Conservation (phyloP, 768 basidiomycete genomes). For the Kwoniella bestiolae region DNA sequence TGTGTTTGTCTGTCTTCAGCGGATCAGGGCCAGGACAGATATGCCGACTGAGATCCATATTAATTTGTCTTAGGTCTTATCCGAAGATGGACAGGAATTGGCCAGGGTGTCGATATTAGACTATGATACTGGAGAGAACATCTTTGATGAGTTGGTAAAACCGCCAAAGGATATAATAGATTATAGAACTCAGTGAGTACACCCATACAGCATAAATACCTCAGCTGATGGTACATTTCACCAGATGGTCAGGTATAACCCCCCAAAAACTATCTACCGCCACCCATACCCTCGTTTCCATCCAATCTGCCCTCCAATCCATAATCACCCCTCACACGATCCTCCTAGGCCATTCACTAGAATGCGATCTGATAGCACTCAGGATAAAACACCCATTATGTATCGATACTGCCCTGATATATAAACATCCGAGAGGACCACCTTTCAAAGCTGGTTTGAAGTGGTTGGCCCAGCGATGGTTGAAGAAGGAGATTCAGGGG, state of each 20-base stretch:
- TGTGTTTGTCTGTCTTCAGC: too few species aligned
- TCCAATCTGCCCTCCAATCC: slow-evolving; percentile 65
- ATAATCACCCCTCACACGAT: slow-evolving; percentile 64
- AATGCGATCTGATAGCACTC: slow-evolving; percentile 88
- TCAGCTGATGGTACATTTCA: neutral
- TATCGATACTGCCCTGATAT: slow-evolving; percentile 88
- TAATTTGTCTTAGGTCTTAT: slow-evolving; percentile 73
- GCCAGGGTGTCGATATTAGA: slow-evolving; percentile 85
- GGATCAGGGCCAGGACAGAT: too few species aligned
- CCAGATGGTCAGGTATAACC: slow-evolving; percentile 92
- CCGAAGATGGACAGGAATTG: slow-evolving; percentile 86
- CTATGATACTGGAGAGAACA: slow-evolving; percentile 68
- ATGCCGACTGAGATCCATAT: neutral
- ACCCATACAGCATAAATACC: neutral
- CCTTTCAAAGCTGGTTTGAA: slow-evolving; percentile 93
- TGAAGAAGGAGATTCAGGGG: slow-evolving; percentile 82
- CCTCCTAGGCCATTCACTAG: slow-evolving; percentile 91
- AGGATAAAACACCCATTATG: slow-evolving; percentile 82
- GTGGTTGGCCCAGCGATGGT: slow-evolving; percentile 97
- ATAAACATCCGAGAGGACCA: slow-evolving; percentile 89
- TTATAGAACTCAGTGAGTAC: slow-evolving; percentile 81
- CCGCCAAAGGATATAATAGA: slow-evolving; percentile 82
- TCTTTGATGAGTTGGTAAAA: slow-evolving; percentile 89
- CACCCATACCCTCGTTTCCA: slow-evolving; percentile 76
- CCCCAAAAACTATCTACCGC: slow-evolving; percentile 69